Percentiles rank a stretch among this genome's conserved stretches.
Conservation (phyloP, 1,284 basidiomycete genomes). For the Grifola frondosa region DNA sequence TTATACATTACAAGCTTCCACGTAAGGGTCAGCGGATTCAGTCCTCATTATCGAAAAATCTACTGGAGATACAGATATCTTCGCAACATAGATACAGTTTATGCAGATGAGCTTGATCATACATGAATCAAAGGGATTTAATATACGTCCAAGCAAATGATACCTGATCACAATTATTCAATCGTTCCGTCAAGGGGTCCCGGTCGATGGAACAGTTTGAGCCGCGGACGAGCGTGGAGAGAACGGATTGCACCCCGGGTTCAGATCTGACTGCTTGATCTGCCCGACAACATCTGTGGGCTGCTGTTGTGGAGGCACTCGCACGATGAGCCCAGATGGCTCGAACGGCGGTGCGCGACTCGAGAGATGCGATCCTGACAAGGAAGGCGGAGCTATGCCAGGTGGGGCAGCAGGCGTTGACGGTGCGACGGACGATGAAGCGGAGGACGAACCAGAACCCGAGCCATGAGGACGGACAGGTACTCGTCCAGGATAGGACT, state of each 20-base stretch:
- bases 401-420: constrained; percentile 7
- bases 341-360: constrained; percentile 35
- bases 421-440: constrained; percentile 14
- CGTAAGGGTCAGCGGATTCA: no score
- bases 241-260: constrained; percentile 31
- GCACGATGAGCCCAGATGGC: constrained; percentile 19
- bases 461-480: constrained; percentile 12
- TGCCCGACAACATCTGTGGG: constrained; percentile 1
- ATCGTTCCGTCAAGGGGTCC: no score
- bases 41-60: no score
- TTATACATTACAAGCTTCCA: no score
- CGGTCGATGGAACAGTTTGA: no score
- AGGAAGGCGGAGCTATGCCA: not conserved
- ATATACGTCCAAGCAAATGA: no score
- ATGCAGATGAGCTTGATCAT: no score
- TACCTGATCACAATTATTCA: no score
- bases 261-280: constrained; percentile 27
- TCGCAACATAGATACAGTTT: no score
- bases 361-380: constrained; percentile 26
- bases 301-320: constrained; percentile 8
- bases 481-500: constrained; percentile 9
- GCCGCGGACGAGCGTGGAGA: constrained; percentile 20
- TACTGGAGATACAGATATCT: no score
- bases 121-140: no score
- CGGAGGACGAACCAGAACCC: constrained; percentile 20